These are phyloP conservation scores for Populus hybrid DNA, from an alignment of 441 rosid species.

Conservation along the genomic window DNA sequence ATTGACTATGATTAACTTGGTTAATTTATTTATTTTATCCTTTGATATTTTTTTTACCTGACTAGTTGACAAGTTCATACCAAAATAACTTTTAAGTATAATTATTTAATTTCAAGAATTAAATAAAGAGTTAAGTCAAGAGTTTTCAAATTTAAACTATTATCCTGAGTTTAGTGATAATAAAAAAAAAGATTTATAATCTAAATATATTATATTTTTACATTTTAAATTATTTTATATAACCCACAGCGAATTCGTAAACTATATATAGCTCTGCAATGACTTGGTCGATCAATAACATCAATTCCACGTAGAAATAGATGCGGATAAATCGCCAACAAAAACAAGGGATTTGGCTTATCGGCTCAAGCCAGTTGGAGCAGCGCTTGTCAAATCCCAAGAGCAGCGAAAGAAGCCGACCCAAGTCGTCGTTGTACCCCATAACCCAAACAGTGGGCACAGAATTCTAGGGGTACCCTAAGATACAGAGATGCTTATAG, in stretches of 20 bases:
- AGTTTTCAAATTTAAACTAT: rapidly evolving
- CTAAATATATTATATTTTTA: not conserved
- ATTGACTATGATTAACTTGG: too few species aligned
- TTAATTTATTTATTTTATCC: too few species aligned
- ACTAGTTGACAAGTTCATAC: rapidly evolving
- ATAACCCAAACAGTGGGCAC: constrained; percentile 20
- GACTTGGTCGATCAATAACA: not conserved
- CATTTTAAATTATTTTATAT: not conserved
- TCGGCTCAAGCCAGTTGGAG: constrained; percentile 17
- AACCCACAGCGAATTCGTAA: not conserved
- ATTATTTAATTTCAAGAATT: too few species aligned
- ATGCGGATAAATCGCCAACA: not conserved
- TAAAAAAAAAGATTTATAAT: not conserved
- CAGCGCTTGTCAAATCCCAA: not conserved
- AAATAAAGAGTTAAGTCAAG: too few species aligned
- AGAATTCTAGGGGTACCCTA: constrained; percentile 23
- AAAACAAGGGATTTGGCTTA: not conserved
- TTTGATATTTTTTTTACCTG: too few species aligned
- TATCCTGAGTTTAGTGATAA: too few species aligned
- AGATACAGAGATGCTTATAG: constrained; percentile 20
- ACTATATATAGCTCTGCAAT: not conserved
- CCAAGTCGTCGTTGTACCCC: constrained; percentile 15
- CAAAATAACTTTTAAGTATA: rapidly evolving
- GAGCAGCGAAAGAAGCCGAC: not conserved
- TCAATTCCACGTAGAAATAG: not conserved